Evolutionary conservation across 2,329 filamentous ascomycete species (phyloP).

Genomic region (Ramichloridium luteum): DNA sequence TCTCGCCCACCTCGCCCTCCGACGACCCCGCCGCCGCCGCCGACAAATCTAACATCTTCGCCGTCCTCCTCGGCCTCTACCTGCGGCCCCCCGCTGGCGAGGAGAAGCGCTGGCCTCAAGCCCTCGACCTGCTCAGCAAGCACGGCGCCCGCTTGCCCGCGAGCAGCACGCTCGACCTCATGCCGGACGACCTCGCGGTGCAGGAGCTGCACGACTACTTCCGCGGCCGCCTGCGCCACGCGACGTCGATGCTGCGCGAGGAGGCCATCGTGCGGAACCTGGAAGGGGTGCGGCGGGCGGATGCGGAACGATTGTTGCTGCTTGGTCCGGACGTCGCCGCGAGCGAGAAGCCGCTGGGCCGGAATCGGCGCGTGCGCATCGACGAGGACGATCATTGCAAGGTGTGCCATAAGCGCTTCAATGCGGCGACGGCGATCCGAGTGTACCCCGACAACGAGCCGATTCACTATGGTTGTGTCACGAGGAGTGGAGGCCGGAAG

Average conservation of each 20-base stretch:
- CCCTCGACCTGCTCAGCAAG: slow-evolving; percentile 75
- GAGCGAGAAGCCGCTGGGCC: slow-evolving; percentile 31
- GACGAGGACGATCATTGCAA: slow-evolving; percentile 81
- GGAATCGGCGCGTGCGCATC: slow-evolving; percentile 62
- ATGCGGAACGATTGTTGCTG: slow-evolving; percentile 58
- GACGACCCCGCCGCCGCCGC: slow-evolving; percentile 41
- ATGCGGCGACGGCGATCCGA: slow-evolving; percentile 74
- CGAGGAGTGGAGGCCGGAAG: slow-evolving; percentile 10
- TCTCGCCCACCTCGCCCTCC: no score
- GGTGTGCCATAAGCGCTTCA: slow-evolving; percentile 80
- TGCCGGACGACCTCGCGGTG: slow-evolving; percentile 69
- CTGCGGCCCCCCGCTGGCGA: slow-evolving; percentile 64
- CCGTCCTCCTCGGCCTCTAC: slow-evolving; percentile 80
- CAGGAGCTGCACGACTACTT: slow-evolving; percentile 81
- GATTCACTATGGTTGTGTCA: slow-evolving; percentile 38
- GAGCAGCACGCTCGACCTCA: slow-evolving; percentile 69
- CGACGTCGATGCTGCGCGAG: slow-evolving; percentile 71
- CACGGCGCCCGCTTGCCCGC: slow-evolving; percentile 88
- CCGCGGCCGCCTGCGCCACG: slow-evolving; percentile 73
- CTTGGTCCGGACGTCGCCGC: slow-evolving; percentile 42
- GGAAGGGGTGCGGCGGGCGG: slow-evolving; percentile 66
- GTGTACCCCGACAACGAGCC: slow-evolving; percentile 61
- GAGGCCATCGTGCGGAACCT: slow-evolving; percentile 65
- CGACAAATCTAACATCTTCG: slow-evolving; percentile 66
- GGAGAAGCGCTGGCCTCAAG: slow-evolving; percentile 55